A percentile compares a stretch with the other conserved stretches of the same genome.
Conservation (phyloP, 371 early-diverging fungal species). For the Mortierella sp. region DNA sequence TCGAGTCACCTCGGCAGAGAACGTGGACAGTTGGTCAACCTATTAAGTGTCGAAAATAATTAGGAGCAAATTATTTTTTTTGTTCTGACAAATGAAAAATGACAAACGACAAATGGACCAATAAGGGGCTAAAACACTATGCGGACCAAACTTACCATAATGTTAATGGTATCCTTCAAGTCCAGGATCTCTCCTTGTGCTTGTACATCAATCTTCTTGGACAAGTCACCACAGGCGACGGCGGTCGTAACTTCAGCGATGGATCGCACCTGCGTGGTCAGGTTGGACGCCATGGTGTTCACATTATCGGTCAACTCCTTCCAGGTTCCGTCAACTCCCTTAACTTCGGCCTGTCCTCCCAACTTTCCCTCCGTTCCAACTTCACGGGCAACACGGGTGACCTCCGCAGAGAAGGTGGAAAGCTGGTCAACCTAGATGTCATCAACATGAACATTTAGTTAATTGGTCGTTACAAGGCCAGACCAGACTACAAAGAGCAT, state of each 20-base stretch:
- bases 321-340: slow-evolving; percentile 71
- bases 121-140: no score
- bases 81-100: no score
- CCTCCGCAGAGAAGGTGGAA: no score
- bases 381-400: slow-evolving; percentile 67
- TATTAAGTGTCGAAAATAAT: slow-evolving; percentile 15
- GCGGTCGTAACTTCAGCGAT: neutral
- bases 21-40: slow-evolving; percentile 61
- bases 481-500: no score
- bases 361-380: slow-evolving; percentile 74
- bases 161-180: slow-evolving; percentile 67
- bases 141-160: neutral
- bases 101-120: neutral
- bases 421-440: no score
- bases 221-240: neutral
- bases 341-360: slow-evolving; percentile 69
- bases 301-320: slow-evolving; percentile 70
- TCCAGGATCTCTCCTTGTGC: neutral
- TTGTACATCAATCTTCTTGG: neutral
- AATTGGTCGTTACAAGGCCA: no score
- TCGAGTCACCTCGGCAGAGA: slow-evolving; percentile 72
- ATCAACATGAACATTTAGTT: no score
- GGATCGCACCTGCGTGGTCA: slow-evolving; percentile 42
- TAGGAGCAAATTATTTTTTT: no score
- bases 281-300: slow-evolving; percentile 70